Evolutionary conservation across 768 basidiomycete species (phyloP).

Genomic region (Dioszegia hungarica): DNA sequence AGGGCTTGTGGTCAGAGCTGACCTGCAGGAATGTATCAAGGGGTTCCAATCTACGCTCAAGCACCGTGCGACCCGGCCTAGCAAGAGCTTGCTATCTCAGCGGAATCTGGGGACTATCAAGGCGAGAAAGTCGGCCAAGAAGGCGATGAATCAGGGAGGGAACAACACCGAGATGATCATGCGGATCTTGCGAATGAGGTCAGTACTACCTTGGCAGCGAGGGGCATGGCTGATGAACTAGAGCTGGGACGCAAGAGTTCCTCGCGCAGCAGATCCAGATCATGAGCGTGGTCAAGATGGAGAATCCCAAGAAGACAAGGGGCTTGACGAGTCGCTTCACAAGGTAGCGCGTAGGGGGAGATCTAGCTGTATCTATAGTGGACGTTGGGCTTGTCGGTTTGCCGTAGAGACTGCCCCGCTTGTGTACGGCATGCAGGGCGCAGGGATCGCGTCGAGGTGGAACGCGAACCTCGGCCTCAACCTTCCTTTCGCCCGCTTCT

Average conservation of each 20-base stretch:
- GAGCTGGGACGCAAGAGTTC: constrained; percentile 43
- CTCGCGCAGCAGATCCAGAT: constrained; percentile 41
- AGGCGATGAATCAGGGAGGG: constrained; percentile 62
- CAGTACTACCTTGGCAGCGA: constrained; percentile 25
- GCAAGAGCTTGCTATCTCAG: constrained; percentile 86
- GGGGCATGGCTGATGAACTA: constrained; percentile 3
- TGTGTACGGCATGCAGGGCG: background rate
- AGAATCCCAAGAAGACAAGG: constrained; percentile 28
- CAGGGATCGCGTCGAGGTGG: background rate
- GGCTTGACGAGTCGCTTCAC: constrained; percentile 11
- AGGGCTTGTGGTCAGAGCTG: background rate
- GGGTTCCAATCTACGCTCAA: constrained; percentile 87
- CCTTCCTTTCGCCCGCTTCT: background rate
- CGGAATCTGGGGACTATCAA: constrained; percentile 94
- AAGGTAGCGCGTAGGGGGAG: background rate
- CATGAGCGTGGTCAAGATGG: constrained; percentile 38
- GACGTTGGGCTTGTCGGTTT: no score
- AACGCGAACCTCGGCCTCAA: background rate
- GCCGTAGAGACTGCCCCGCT: no score
- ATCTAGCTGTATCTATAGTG: constrained; percentile 4
- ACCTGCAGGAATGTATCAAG: constrained; percentile 77
- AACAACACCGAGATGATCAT: constrained; percentile 85
- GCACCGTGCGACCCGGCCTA: constrained; percentile 75
- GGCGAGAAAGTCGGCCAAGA: constrained; percentile 87
- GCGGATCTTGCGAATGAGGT: constrained; percentile 94